Evolutionary conservation across 75 land plant genomes (phyloP).

Genomic region (Picea sitchensis): DNA sequence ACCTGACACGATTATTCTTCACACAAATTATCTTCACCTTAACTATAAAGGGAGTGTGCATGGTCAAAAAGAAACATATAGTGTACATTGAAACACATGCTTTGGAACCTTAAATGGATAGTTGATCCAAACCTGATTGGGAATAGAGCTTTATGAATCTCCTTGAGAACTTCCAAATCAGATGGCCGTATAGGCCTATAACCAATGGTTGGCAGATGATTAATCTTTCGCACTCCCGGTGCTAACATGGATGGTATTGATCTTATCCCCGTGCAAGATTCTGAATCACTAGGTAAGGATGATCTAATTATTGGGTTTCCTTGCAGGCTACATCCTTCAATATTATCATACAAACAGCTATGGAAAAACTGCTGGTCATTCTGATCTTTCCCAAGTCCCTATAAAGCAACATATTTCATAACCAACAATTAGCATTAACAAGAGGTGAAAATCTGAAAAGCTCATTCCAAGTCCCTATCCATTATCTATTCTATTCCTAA

Average conservation of each 20-base stretch:
- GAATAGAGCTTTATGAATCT: constrained; percentile 81
- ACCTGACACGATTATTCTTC: constrained; percentile 47
- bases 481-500: not conserved
- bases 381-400: not conserved
- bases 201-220: constrained; percentile 49
- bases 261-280: constrained; percentile 2
- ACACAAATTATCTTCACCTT: not conserved
- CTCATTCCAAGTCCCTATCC: not conserved
- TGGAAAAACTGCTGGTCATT: not conserved
- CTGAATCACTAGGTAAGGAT: constrained; percentile 1
- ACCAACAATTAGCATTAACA: constrained; percentile 1
- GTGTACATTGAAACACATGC: not conserved
- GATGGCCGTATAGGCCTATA: constrained; percentile 84
- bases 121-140: constrained; percentile 69
- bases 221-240: constrained; percentile 17
- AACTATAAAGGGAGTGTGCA: not conserved
- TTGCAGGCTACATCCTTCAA: constrained; percentile 8
- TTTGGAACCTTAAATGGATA: not conserved
- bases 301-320: constrained; percentile 3
- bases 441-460: not conserved
- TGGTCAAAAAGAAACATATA: not conserved
- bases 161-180: constrained; percentile 76
- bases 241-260: constrained; percentile 40
- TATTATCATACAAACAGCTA: constrained; percentile 4
- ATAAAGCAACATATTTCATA: not conserved